Evolutionary conservation across 2,329 filamentous ascomycete species (phyloP), one percentile per base, ranked within the genome.

Genomic region (Domatiomyces globalis): DNA sequence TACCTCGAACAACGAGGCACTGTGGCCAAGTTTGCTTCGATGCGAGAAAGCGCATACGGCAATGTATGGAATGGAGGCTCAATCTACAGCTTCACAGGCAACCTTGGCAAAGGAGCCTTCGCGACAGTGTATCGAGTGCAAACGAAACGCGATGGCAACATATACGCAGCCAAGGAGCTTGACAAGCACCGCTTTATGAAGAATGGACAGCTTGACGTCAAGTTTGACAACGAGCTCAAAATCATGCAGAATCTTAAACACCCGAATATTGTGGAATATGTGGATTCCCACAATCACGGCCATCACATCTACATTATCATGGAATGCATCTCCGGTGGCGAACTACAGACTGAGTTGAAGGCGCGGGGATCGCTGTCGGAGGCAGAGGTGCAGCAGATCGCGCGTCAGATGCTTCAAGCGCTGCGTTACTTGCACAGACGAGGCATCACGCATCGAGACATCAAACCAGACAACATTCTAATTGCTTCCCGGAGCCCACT

Each of bases 381-480:
- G 63, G 60, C 67, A 0, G 72, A 82, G 58, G 83, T 81, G n/a
- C 81, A 83, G 65, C 72, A 72, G 4, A 85, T 95, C 66, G 79
- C 88, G 15, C 66, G 68, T 9, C 71, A 73, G 53, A 78, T 96
- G 36, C 71, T 95, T 44, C 79, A 83, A 59, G 90, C 90, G 1
- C 71, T 98, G 49, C 81, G 80, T 27, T 95, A 98, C 65, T 74
- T 98, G 7, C 92, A 98, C 66, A 73, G 76, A 49, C 83, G 85
- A 61, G 87, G 84, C 63, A 95, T 98, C 60, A 96, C 90, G 0
- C 92, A 98, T 68, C 84, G 92, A n/a, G 92, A 98, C 66, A 88
- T 98, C 63, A 98, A 98, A 65, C 92, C 92, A 0, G 92, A 98
- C 72, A 98, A 98, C 63, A 95, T 98, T 54, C 74, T 98, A 43